Conservation (phyloP, 2,329 filamentous ascomycete species). For the Scortechinia acanthostroma region DNA sequence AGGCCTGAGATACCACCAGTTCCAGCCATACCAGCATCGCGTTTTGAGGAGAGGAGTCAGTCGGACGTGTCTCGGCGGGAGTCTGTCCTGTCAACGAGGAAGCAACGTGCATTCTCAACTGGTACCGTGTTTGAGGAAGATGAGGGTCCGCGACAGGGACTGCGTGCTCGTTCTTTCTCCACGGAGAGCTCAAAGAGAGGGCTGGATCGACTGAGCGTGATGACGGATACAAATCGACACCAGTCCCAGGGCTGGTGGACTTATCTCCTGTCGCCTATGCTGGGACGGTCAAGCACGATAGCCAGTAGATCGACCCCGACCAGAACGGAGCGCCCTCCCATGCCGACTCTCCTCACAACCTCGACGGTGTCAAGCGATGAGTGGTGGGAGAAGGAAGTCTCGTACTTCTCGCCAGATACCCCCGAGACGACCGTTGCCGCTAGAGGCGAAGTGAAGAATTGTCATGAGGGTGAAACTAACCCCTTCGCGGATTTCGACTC, state of each 20-base stretch:
- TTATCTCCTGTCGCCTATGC: constrained; percentile 30
- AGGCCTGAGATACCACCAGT: constrained; percentile 24
- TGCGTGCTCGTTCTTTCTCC: background rate
- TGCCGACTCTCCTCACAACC: background rate
- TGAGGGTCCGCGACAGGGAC: constrained; percentile 9
- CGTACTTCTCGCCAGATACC: constrained; percentile 20
- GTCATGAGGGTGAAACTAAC: too few relatives aligned
- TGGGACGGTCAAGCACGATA: constrained; percentile 21
- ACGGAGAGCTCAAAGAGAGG: too few relatives aligned
- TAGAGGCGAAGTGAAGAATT: constrained; percentile 2
- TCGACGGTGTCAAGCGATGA: constrained; percentile 10
- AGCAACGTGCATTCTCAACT: constrained; percentile 19
- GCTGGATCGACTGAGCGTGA: background rate
- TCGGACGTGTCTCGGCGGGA: constrained; percentile 5
- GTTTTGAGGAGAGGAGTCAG: constrained; percentile 6
- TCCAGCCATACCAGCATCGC: constrained; percentile 24
- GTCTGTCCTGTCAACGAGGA: constrained; percentile 10
- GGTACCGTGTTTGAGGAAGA: constrained; percentile 25
- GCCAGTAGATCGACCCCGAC: background rate
- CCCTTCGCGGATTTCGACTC: background rate
- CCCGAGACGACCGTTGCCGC: constrained; percentile 9
- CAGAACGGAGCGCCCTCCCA: background rate
- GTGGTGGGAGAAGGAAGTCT: constrained; percentile 17
- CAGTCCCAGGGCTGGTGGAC: constrained; percentile 40
- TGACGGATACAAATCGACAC: constrained; percentile 12